Percentiles rank a stretch among this genome's conserved stretches.
Evolutionary conservation across 2,329 filamentous ascomycete species (phyloP).

Genomic region (Diaporthe caulivora): DNA sequence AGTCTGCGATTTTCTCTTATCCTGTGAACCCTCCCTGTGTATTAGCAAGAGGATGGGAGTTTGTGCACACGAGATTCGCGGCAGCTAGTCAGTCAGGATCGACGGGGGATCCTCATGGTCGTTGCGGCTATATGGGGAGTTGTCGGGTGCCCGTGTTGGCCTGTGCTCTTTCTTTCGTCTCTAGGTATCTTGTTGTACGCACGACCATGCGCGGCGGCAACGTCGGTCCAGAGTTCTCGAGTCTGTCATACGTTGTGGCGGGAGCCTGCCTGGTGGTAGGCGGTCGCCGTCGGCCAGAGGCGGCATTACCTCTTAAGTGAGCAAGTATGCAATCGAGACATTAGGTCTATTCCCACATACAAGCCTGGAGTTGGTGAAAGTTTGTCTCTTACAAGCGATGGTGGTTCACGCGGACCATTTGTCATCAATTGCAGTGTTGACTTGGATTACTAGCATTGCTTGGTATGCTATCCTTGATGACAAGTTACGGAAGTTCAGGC

Average conservation of each 20-base stretch:
- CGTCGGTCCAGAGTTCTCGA: background rate
- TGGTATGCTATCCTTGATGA: background rate
- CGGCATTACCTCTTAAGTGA: background rate
- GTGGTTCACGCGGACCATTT: background rate
- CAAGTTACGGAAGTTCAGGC: background rate
- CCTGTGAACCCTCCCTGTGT: too few species aligned
- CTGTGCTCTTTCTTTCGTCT: background rate
- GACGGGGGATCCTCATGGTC: slow-evolving; percentile 12
- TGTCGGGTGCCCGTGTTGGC: background rate
- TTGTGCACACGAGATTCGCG: background rate
- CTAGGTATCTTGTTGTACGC: background rate
- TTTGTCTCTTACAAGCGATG: too few species aligned
- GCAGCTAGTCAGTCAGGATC: slow-evolving; percentile 21
- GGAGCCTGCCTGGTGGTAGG: too few species aligned
- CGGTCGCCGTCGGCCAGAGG: background rate
- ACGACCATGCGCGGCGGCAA: background rate
- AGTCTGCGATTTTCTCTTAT: too few species aligned
- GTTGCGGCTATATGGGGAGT: background rate
- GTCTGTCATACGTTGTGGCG: too few species aligned
- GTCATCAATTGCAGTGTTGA: background rate
- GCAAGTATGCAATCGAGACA: background rate
- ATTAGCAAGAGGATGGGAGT: too few species aligned
- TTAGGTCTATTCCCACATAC: too few species aligned
- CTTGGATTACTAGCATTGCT: background rate
- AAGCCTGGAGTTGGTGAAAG: background rate